Evolutionary conservation across 1,284 basidiomycete genomes (phyloP).

Genomic region (Coniferiporia sulphurascens): DNA sequence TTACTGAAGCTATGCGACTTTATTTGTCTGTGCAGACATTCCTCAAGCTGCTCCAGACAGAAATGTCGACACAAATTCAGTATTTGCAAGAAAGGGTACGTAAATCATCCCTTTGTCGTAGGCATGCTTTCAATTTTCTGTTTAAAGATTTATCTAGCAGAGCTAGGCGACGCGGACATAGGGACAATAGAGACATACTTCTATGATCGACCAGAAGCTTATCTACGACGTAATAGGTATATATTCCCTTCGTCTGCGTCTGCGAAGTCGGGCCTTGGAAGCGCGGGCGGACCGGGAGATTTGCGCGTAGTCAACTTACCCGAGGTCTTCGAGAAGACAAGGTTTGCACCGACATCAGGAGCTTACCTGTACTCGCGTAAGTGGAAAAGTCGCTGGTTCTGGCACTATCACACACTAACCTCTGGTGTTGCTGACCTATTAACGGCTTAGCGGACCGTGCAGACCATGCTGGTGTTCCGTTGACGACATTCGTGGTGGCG

Average conservation of each 20-base stretch:
- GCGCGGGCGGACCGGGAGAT: conserved; percentile 34
- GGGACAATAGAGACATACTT: conserved; percentile 69
- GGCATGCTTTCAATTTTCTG: conserved; percentile 13
- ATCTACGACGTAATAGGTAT: conserved; percentile 64
- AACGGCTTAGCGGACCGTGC: conserved; percentile 11
- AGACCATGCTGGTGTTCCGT: conserved; percentile 34
- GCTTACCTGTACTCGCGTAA: conserved; percentile 63
- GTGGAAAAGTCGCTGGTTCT: conserved; percentile 16
- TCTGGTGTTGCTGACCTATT: too few relatives aligned
- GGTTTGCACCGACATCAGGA: conserved; percentile 33
- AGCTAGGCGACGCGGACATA: conserved; percentile 52
- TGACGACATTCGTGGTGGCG: conserved; percentile 69
- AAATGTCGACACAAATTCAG: conserved; percentile 55
- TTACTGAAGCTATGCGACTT: conserved; percentile 3
- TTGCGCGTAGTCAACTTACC: conserved; percentile 51
- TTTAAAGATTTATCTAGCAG: conserved; percentile 57
- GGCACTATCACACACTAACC: too few relatives aligned
- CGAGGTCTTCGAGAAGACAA: conserved; percentile 40
- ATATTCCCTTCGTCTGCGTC: conserved; percentile 43
- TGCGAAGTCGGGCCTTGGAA: neutral
- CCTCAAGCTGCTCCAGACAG: conserved; percentile 58
- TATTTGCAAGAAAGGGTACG: conserved; percentile 69
- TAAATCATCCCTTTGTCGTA: conserved; percentile 6
- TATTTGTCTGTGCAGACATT: conserved; percentile 48
- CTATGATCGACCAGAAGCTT: conserved; percentile 80